Base-by-base conservation (phyloP, 768 basidiomycete genomes). In the Leucosporidium yakuticum region DNA sequence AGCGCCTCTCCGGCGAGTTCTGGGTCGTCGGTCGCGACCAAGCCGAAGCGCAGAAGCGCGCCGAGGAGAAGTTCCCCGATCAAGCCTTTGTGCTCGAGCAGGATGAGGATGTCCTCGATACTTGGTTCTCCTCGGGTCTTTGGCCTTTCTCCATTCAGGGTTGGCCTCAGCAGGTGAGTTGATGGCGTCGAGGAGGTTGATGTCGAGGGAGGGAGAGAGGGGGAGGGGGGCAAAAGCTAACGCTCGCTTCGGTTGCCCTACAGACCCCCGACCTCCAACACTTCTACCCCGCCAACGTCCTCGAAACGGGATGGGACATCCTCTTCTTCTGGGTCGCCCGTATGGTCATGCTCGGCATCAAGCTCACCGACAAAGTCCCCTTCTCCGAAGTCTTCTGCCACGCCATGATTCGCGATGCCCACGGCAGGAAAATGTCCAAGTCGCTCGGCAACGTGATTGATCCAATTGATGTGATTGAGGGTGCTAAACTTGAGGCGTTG, bases 261-360 rank as follows among this genome's bases (percentile, higher is more conserved):
- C 70, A 91, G 90, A 93, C 91, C 0, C 69, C 80, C 6, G 95
- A 98, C 77, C 74, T 91, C 51, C 78, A 86, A 71, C 81, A 82
- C 36, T 98, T 90, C 81, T 99, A 94, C 79, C 96, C 96, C 0
- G 81, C 90, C 3, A 85, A 87, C n/a, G 74, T 98, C 54, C 85
- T 98, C 36, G 96, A 98, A 81, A 99, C 96, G 0, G 96, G 96
- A 56, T 98, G 96, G 95, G 96, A 98, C 71, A 98, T 98, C 75
- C 79, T 99, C n/a, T 94, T 94, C 84, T 98, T 98, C 85, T 99
- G 96, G 96, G 95, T 98, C 11, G 94, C 96, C 21, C 88, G 96
- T 53, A 99, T 98, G 95, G 95, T 90, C 59, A 81, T 99, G 76
- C 86, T 98, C 47, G 95, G 96, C 53, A 80, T 91, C 74, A 84